Evolutionary conservation across 2,329 filamentous ascomycete genomes (phyloP).

Genomic region (Salinomyces thailandicus): DNA sequence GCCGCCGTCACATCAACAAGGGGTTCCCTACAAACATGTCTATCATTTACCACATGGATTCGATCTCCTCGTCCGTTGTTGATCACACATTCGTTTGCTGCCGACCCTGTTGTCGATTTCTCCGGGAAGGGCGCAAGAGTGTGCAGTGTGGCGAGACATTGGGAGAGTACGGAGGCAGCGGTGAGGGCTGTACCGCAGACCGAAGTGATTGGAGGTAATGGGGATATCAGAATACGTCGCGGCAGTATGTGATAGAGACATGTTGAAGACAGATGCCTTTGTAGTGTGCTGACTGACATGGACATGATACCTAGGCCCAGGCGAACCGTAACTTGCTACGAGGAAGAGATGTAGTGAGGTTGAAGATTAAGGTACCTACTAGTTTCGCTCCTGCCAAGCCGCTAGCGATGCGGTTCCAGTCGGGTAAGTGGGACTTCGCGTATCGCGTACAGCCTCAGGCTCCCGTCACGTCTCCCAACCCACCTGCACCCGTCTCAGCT

Average conservation of each 20-base stretch:
- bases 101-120: too few relatives aligned
- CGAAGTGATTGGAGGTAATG: too few relatives aligned
- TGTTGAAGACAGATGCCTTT: background rate
- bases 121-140: background rate
- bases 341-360: conserved; percentile 1
- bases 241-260: too few relatives aligned
- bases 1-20: too few relatives aligned
- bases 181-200: background rate
- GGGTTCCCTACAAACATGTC: too few relatives aligned
- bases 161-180: background rate
- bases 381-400: background rate
- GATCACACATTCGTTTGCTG: too few relatives aligned
- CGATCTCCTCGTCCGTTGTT: too few relatives aligned
- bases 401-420: conserved; percentile 1
- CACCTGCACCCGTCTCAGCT: too few relatives aligned
- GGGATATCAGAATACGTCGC: too few relatives aligned
- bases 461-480: background rate
- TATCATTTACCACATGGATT: too few relatives aligned
- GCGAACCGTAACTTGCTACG: background rate
- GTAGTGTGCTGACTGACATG: background rate
- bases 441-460: background rate
- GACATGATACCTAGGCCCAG: background rate
- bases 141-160: background rate
- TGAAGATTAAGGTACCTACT: background rate
- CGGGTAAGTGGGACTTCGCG: conserved; percentile 1